Conservation (phyloP, 2,329 filamentous ascomycete genomes). For the Exophiala calicioides region DNA sequence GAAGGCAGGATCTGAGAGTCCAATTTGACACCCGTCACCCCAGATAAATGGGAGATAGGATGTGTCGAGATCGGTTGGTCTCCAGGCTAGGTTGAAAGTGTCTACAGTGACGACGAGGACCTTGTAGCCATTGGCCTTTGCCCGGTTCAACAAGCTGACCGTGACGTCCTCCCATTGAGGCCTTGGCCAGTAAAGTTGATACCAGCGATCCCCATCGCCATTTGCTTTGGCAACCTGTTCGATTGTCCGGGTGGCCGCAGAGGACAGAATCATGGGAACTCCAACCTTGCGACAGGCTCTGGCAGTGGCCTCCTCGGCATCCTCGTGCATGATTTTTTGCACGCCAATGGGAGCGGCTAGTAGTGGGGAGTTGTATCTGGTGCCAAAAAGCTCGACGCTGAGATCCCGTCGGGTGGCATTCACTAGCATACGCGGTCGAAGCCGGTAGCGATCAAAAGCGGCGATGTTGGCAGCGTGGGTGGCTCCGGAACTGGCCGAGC, state of each 20-base stretch:
- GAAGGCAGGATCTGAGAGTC: conserved; percentile 68
- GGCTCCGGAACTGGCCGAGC: conserved; percentile 50
- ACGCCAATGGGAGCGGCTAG: conserved; percentile 70
- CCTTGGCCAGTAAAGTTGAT: conserved; percentile 71
- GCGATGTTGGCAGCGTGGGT: conserved; percentile 36
- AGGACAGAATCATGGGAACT: conserved; percentile 67
- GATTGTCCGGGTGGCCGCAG: conserved; percentile 62
- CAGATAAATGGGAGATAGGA: conserved; percentile 51
- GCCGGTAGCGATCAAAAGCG: conserved; percentile 36
- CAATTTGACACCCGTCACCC: conserved; percentile 56
- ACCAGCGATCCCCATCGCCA: conserved; percentile 61
- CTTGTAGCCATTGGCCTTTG: conserved; percentile 61
- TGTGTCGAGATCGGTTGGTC: conserved; percentile 65
- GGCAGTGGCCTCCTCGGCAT: conserved; percentile 65
- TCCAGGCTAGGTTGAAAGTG: conserved; percentile 68
- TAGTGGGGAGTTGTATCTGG: conserved; percentile 52
- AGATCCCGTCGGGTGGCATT: conserved; percentile 48
- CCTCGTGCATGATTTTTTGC: conserved; percentile 65
- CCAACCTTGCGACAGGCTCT: conserved; percentile 58
- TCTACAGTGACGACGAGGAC: conserved; percentile 72
- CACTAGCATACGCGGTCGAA: conserved; percentile 34
- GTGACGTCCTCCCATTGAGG: conserved; percentile 63
- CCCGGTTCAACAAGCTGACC: conserved; percentile 60
- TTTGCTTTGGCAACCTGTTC: conserved; percentile 65
- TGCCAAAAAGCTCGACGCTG: conserved; percentile 53